Percentiles rank a stretch among this genome's conserved stretches.
Conservation (phyloP, 176 grass and related monocot species). For the Rhynchospora tenuis region DNA sequence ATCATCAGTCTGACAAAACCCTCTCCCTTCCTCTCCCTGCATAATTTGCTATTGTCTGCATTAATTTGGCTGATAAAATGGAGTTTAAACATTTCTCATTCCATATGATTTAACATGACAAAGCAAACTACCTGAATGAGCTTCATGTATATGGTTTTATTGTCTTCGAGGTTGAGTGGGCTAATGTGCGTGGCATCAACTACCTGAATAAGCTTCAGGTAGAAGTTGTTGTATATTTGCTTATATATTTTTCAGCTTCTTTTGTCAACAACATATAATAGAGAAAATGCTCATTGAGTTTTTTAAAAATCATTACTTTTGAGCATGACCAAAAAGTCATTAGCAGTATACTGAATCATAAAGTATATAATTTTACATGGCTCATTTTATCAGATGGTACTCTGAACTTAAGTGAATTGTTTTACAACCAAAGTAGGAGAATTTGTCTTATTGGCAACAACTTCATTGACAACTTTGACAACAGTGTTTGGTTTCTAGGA, state of each 20-base stretch:
- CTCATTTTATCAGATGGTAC: not conserved
- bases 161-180: conserved; percentile 87
- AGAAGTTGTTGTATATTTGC: not conserved
- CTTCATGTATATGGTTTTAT: conserved; percentile 94
- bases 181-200: conserved; percentile 77
- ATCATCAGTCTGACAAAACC: not conserved
- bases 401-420: not conserved
- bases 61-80: not conserved
- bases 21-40: not conserved
- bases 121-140: conserved; percentile 20
- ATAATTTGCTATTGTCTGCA: not conserved
- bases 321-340: not conserved
- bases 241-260: not conserved
- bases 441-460: not conserved
- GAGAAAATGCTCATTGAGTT: not conserved
- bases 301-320: not conserved
- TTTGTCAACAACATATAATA: not conserved
- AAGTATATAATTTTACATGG: not conserved
- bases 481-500: not conserved
- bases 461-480: not conserved
- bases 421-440: not conserved
- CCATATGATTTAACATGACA: not conserved
- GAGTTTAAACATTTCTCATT: not conserved
- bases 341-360: not conserved
- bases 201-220: conserved; percentile 99